Percentiles rank a stretch among this genome's conserved stretches.
Evolutionary conservation across 176 grass and related monocot species (phyloP).

Genomic region (Avena sativa): DNA sequence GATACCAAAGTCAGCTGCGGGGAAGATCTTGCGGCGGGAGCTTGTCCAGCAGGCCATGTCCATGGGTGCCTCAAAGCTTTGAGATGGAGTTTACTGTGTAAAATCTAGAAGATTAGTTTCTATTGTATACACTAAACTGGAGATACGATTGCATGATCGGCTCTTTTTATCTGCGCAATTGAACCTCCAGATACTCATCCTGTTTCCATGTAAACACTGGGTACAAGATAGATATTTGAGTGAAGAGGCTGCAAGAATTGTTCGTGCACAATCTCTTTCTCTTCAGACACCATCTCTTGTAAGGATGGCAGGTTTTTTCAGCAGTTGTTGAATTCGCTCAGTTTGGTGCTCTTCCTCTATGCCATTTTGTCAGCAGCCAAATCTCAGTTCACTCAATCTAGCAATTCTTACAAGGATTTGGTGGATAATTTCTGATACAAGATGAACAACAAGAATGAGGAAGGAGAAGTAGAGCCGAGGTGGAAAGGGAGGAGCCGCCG

Average conservation of each 20-base stretch:
- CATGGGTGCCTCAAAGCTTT: constrained; percentile 66
- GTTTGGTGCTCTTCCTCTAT: not conserved
- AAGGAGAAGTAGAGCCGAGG: no score
- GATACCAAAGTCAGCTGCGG: constrained; percentile 67
- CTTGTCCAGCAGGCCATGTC: constrained; percentile 53
- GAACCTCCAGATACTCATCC: not conserved
- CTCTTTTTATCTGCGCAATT: not conserved
- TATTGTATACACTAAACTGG: not conserved
- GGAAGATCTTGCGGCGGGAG: constrained; percentile 71
- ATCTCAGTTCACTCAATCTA: no score
- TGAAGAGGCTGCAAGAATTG: not conserved
- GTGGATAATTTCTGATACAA: no score
- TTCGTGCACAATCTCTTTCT: not conserved
- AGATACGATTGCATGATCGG: not conserved
- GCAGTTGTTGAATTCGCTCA: not conserved
- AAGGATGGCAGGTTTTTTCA: not conserved
- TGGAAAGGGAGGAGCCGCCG: no score
- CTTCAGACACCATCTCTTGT: not conserved
- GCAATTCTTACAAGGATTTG: no score
- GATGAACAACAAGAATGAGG: no score
- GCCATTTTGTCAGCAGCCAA: not conserved
- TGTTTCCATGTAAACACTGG: constrained; percentile 6
- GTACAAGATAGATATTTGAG: not conserved
- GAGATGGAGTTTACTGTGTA: constrained; percentile 21
- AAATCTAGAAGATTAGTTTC: not conserved